These are phyloP conservation scores for Hermanozyma aechmeae DNA, from an alignment of 805 yeast genomes.

Conservation along the genomic window DNA sequence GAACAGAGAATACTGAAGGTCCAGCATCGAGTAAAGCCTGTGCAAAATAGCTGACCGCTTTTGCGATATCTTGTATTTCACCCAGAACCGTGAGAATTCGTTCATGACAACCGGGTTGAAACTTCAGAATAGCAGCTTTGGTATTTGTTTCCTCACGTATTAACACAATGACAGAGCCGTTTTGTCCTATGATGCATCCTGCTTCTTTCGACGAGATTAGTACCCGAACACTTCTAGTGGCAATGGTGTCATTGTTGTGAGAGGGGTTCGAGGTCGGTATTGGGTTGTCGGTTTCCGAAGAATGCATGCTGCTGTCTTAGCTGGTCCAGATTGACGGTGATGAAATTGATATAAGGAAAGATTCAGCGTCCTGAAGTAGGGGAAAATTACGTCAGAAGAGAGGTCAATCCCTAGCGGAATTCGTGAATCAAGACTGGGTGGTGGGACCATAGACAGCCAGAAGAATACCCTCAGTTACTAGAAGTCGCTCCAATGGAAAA, in stretches of 20 bases:
- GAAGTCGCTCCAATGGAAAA: no score
- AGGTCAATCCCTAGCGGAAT: no score
- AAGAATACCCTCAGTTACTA: no score
- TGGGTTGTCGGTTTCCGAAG: not conserved
- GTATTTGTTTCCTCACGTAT: constrained; percentile 69
- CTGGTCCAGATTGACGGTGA: no score
- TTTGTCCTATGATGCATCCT: constrained; percentile 82
- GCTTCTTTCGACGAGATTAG: constrained; percentile 80
- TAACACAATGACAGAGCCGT: constrained; percentile 67
- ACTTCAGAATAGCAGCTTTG: constrained; percentile 80
- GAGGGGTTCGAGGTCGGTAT: not conserved
- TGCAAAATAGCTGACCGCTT: constrained; percentile 63
- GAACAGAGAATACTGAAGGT: constrained; percentile 21
- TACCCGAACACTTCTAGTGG: constrained; percentile 36
- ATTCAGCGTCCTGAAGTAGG: no score
- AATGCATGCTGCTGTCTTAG: no score
- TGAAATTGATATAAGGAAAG: no score
- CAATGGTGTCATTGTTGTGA: not conserved
- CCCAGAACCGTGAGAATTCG: constrained; percentile 77
- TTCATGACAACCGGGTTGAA: constrained; percentile 72
- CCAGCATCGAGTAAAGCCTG: constrained; percentile 45
- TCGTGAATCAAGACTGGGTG: no score
- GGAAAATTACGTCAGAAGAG: no score
- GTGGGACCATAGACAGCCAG: no score
- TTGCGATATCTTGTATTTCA: constrained; percentile 55